Conservation (phyloP, 768 basidiomycete species). For the Mycena metata region DNA sequence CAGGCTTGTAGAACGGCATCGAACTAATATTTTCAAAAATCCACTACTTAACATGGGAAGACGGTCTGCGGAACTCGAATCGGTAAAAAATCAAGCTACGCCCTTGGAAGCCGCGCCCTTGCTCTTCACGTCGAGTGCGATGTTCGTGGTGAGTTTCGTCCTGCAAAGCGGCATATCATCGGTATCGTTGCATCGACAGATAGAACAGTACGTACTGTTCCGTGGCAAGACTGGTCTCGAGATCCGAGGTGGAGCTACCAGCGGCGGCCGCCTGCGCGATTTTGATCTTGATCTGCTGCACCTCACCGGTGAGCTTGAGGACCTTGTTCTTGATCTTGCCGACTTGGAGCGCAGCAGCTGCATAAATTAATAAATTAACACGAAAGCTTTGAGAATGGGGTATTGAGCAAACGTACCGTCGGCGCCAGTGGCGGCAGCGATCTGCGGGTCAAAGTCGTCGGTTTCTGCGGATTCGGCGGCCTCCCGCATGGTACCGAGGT, state of each 20-base stretch:
- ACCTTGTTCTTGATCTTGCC: slow-evolving; percentile 64
- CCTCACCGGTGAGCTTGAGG: slow-evolving; percentile 55
- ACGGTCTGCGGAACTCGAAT: slow-evolving; percentile 18
- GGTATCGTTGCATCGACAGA: not conserved
- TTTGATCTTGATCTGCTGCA: slow-evolving; percentile 52
- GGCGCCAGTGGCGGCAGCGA: slow-evolving; percentile 42
- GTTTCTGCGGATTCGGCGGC: slow-evolving; percentile 43
- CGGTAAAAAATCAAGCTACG: slow-evolving; percentile 38
- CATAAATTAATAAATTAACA: not conserved
- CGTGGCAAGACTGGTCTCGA: slow-evolving; percentile 43
- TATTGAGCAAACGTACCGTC: slow-evolving; percentile 16
- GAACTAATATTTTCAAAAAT: slow-evolving; percentile 26
- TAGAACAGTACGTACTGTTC: slow-evolving; percentile 43
- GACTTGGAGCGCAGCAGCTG: slow-evolving; percentile 51
- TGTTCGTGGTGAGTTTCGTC: slow-evolving; percentile 53
- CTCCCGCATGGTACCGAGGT: slow-evolving; percentile 40
- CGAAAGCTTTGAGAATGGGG: not conserved
- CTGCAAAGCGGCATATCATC: slow-evolving; percentile 30
- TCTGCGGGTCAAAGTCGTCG: slow-evolving; percentile 39
- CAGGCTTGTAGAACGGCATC: slow-evolving; percentile 8
- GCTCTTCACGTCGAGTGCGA: slow-evolving; percentile 48
- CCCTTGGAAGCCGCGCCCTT: slow-evolving; percentile 49
- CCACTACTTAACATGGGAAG: slow-evolving; percentile 27
- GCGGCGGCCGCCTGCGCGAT: slow-evolving; percentile 52
- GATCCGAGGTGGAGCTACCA: slow-evolving; percentile 45